Base-by-base conservation (phyloP, 305 asterid genomes). In the Petunia hybrid region DNA sequence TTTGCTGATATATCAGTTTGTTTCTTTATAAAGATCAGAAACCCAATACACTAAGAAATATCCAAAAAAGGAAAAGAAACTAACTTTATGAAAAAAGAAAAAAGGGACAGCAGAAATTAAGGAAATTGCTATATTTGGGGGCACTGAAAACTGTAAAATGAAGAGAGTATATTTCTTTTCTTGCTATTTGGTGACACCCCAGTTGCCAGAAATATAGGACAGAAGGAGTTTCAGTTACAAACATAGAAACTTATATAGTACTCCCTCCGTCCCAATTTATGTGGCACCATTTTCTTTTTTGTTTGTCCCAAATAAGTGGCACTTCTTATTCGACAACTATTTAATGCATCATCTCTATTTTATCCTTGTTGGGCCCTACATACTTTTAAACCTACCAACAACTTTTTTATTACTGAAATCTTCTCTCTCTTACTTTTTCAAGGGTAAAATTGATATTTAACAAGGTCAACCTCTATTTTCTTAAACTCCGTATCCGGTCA, bases 131-230 rank as follows among this genome's bases (percentile, higher is more conserved):
- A 60, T 22, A 5, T 22, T 60, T 22, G 39, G 65, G 65, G 36
- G 39, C 3, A 51, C 14, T 9, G 4, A 51, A 51, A 51, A 51
- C 57, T 51, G 57, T 0, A 22, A 51, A 51, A 51, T 51, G 4
- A 51, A 51, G 39, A 51, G 13, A 73, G 35, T 48, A 12, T 35
- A 51, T 6, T 5, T 64, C 5, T 36, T 6, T 8, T 41, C 16
- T 73, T 0, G 46, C 46, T 51, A 73, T 73, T 73, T 73, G 78
- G 35, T 48, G 36, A 35, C 55, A 73, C 46, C 46, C 51, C 68
- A 65, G 80, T 85, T 83, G 75, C 69, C 69, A 35, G 84, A 65
- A 75, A 77, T 62, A 67, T 71, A 12, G 60, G 63, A 73, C 35
- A 53, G 63, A 38, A 53, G 31, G 78, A 73, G 13, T 73, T 73